A percentile compares a stretch with the other conserved stretches of the same genome.
These are phyloP conservation scores for Dactylonectria macrodidyma DNA, from an alignment of 2,329 filamentous ascomycete genomes.

Conservation along the genomic window DNA sequence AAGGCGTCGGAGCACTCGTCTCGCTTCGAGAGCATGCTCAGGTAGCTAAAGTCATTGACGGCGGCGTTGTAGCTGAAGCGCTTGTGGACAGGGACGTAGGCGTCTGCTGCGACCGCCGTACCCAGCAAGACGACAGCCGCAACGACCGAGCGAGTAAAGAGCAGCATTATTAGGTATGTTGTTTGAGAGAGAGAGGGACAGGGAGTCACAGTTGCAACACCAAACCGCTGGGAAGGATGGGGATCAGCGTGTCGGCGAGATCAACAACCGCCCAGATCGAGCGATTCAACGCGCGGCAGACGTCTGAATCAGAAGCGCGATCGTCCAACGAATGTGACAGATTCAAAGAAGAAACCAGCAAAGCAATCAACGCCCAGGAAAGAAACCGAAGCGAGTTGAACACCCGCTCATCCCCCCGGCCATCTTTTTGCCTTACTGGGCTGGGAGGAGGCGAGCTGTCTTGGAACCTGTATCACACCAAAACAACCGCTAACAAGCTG, in stretches of 20 bases:
- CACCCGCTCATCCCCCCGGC: neutral
- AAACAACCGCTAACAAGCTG: neutral
- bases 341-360: too few species aligned
- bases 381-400: neutral
- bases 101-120: constrained; percentile 11
- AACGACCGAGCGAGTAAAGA: neutral
- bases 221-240: neutral
- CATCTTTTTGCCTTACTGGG: neutral
- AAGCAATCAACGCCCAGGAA: neutral
- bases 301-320: constrained; percentile 19
- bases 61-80: constrained; percentile 26
- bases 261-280: neutral
- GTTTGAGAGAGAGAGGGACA: neutral
- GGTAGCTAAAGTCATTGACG: constrained; percentile 31
- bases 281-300: neutral
- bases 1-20: constrained; percentile 37
- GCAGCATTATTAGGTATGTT: constrained; percentile 7
- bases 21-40: constrained; percentile 35
- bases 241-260: neutral
- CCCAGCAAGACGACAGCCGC: constrained; percentile 17
- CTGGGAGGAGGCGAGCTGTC: neutral
- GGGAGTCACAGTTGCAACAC: too few species aligned
- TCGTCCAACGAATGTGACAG: neutral
- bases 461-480: neutral
- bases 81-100: constrained; percentile 30